These are phyloP conservation scores for Pythium insidiosum DNA, from an alignment of 352 stramenopile species.

Conservation along the genomic window DNA sequence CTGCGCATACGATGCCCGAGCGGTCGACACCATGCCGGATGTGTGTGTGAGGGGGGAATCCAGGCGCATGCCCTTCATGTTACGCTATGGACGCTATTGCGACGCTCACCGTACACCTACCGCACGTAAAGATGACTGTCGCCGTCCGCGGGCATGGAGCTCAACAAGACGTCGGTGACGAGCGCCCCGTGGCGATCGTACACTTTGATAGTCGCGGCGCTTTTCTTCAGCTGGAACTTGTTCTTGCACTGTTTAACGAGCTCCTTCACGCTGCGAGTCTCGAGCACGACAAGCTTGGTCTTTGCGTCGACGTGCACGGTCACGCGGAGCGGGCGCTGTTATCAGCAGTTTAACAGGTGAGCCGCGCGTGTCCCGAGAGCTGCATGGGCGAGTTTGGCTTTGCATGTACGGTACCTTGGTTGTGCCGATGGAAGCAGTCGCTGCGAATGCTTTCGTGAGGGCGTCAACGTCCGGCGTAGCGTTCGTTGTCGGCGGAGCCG, in stretches of 20 bases:
- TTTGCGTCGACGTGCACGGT: conserved; percentile 21
- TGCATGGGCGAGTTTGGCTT: too few species aligned
- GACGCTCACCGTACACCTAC: too few species aligned
- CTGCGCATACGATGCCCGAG: too few species aligned
- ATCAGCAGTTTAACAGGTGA: too few species aligned
- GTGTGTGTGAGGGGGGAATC: too few species aligned
- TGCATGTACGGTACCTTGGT: too few species aligned
- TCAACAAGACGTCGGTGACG: conserved; percentile 16
- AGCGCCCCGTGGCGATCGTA: conserved; percentile 22
- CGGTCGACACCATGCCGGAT: too few species aligned
- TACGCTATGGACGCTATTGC: too few species aligned
- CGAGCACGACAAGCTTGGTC: conserved; percentile 30
- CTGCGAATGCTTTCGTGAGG: background rate
- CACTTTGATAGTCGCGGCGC: conserved; percentile 12
- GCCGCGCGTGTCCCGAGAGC: too few species aligned
- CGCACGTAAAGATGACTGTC: too few species aligned
- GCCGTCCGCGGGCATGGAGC: conserved; percentile 16
- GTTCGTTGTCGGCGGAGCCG: conserved; percentile 6
- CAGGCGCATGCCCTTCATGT: too few species aligned
- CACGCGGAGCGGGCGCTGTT: conserved; percentile 20
- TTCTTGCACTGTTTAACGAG: conserved; percentile 26
- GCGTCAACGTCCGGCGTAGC: conserved; percentile 8
- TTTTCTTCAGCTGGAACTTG: conserved; percentile 29
- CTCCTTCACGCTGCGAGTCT: conserved; percentile 19
- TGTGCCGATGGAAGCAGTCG: too few species aligned